Evolutionary conservation across 257 asterid genomes (phyloP).

Genomic region (Primulina huaijiensis): DNA sequence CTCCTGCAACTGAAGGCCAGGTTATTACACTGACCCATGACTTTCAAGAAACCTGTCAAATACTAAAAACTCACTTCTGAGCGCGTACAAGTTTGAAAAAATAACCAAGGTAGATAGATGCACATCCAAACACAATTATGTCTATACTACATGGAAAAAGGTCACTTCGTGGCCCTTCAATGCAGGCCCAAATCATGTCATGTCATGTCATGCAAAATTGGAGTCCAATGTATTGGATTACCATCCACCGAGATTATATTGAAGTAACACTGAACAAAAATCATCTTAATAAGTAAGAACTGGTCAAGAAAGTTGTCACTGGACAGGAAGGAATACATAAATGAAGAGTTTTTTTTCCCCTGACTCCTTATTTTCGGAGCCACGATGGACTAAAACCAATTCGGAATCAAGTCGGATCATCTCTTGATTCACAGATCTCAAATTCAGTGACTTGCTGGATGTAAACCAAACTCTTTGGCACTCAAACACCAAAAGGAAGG

Average conservation of each 20-base stretch:
- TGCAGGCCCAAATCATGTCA: not conserved
- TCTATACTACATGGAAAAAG: constrained; percentile 4
- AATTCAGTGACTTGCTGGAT: not conserved
- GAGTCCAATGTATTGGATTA: not conserved
- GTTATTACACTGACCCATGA: not conserved
- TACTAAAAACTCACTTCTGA: not conserved
- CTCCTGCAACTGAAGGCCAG: no score
- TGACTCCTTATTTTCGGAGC: not conserved
- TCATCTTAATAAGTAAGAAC: not conserved
- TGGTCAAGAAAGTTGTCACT: not conserved
- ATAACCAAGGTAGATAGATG: not conserved
- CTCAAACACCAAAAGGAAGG: not conserved
- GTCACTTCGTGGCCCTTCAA: not conserved
- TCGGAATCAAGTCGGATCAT: not conserved
- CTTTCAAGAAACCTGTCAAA: not conserved
- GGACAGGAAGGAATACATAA: no score
- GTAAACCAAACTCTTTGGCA: not conserved
- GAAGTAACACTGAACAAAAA: constrained; percentile 18
- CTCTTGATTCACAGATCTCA: not conserved
- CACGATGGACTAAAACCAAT: not conserved
- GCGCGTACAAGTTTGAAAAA: not conserved
- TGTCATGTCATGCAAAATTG: no score
- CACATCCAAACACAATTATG: not conserved
- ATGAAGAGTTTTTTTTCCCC: not conserved
- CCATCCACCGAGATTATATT: not conserved